Conservation (phyloP, 257 asterid genomes). For the Nicotiana noctiflora region DNA sequence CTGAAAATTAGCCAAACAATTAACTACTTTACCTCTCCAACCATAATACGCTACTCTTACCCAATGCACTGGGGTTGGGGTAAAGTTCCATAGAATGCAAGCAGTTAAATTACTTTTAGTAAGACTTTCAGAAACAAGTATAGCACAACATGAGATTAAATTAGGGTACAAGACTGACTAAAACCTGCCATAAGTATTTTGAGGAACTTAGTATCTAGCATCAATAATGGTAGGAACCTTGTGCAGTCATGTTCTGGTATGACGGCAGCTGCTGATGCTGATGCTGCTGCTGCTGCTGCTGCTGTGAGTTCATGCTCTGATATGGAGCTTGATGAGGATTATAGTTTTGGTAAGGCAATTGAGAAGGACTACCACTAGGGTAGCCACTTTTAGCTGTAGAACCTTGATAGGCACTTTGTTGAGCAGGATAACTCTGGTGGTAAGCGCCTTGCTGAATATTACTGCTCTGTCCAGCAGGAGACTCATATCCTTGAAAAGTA, state of each 20-base stretch:
- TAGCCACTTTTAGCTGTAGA: conserved; percentile 23
- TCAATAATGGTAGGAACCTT: conserved; percentile 49
- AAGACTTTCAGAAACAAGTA: not conserved
- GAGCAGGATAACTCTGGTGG: conserved; percentile 33
- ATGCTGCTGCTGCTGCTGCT: not conserved
- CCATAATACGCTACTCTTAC: not conserved
- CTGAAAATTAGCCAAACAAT: not conserved
- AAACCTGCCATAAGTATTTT: not conserved
- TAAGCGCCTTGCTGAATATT: conserved; percentile 29
- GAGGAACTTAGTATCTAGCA: conserved; percentile 4
- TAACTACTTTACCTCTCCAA: not conserved
- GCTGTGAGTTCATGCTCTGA: conserved; percentile 22
- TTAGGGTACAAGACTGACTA: conserved; percentile 27
- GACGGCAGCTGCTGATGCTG: conserved; percentile 24
- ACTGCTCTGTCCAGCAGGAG: conserved; percentile 30
- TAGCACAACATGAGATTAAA: not conserved
- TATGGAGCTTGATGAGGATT: conserved; percentile 29
- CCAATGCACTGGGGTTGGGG: not conserved
- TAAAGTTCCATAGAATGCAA: not conserved
- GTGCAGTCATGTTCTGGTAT: conserved; percentile 32
- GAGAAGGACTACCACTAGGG: conserved; percentile 29
- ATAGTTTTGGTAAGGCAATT: conserved; percentile 32
- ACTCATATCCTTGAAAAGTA: conserved; percentile 26
- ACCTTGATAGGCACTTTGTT: conserved; percentile 26
- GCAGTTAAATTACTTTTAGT: not conserved